Percentiles rank a stretch among this genome's conserved stretches.
Evolutionary conservation across 202 grass and related monocot species (phyloP).

Genomic region (Dendrocalamus latiflorus): DNA sequence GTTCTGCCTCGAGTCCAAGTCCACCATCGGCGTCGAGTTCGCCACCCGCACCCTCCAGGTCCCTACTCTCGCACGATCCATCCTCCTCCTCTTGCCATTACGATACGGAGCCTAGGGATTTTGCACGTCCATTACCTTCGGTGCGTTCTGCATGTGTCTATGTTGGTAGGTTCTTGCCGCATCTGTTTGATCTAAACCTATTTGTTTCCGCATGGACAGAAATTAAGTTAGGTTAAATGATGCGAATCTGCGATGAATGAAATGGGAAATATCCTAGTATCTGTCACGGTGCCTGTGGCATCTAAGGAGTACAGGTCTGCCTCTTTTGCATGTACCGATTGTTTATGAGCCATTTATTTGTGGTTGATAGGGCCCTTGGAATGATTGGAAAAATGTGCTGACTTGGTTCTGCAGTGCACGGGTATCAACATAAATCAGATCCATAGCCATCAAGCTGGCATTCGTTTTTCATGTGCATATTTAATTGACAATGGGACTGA

Average conservation of each 20-base stretch:
- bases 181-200: neutral
- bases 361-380: neutral
- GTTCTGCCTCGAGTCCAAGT: slow-evolving; percentile 95
- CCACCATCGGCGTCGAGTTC: slow-evolving; percentile 93
- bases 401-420: neutral
- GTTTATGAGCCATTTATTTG: neutral
- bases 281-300: neutral
- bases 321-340: neutral
- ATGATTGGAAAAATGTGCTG: neutral
- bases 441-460: neutral
- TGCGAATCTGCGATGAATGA: neutral
- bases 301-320: neutral
- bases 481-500: neutral
- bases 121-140: neutral
- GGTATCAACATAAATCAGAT: neutral
- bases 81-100: neutral
- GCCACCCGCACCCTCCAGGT: slow-evolving; percentile 77
- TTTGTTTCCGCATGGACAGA: neutral
- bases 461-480: neutral
- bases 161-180: neutral
- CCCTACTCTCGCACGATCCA: neutral
- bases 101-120: neutral
- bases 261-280: neutral
- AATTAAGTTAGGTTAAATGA: neutral
- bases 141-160: neutral